phyloP scores from a whole-genome alignment of 352 stramenopile genomes.

The Pythium rishiriense region DNA sequence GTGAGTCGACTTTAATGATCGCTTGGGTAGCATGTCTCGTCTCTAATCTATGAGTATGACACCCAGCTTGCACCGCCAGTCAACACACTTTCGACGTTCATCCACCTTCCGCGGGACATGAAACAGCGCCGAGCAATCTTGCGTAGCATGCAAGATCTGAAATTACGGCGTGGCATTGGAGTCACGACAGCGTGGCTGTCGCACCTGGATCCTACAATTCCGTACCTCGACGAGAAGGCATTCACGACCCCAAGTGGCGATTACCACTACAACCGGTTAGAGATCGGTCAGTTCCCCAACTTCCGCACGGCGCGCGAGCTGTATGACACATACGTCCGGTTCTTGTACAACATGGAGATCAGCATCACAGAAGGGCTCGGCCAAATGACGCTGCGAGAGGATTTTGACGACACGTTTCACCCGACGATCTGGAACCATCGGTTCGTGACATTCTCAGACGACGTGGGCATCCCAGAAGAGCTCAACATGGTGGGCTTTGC shows the following conservation, averaged over 20 bases:
- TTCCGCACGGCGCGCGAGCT: conserved; percentile 32
- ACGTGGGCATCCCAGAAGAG: conserved; percentile 18
- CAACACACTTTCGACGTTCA: conserved; percentile 9
- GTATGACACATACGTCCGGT: conserved; percentile 42
- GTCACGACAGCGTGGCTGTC: conserved; percentile 2
- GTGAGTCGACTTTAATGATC: too few relatives aligned
- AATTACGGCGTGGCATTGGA: conserved; percentile 2
- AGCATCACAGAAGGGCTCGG: conserved; percentile 48
- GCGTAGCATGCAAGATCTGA: neutral
- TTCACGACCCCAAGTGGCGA: conserved; percentile 8
- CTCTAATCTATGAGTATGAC: too few relatives aligned
- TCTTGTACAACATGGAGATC: conserved; percentile 52
- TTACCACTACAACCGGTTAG: conserved; percentile 20
- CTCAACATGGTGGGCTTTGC: conserved; percentile 26
- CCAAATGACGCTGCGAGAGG: conserved; percentile 36
- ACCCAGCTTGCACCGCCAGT: too few relatives aligned
- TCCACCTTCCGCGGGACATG: conserved; percentile 14
- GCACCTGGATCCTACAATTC: conserved; percentile 2
- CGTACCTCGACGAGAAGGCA: conserved; percentile 7
- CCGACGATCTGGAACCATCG: conserved; percentile 41
- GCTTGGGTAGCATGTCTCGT: too few relatives aligned
- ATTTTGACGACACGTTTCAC: too few relatives aligned
- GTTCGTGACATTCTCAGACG: conserved; percentile 30
- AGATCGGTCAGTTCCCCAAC: conserved; percentile 44
- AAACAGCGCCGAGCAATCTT: conserved; percentile 5